phyloP scores from a whole-genome alignment of 192 early-diverging fungal genomes.

The Coemansia sp. region DNA sequence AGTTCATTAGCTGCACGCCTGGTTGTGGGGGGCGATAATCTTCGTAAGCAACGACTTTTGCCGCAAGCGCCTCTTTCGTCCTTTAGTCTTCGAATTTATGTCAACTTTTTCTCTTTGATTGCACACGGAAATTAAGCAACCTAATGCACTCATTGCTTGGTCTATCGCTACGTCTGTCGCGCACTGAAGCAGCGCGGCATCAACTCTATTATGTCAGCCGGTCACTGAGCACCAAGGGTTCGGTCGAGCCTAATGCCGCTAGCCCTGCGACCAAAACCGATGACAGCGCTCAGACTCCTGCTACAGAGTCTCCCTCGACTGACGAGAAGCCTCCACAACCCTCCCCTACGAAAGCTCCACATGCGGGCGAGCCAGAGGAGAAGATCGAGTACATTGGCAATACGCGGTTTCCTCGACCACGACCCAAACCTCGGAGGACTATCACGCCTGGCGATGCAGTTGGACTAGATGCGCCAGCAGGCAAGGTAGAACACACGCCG shows the following conservation, averaged over 20 bases:
- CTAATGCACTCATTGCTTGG: slow-evolving; percentile 9
- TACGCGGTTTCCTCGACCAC: slow-evolving; percentile 50
- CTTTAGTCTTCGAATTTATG: not conserved
- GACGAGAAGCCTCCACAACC: slow-evolving; percentile 3
- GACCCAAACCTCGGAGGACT: slow-evolving; percentile 50
- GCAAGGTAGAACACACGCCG: slow-evolving; percentile 17
- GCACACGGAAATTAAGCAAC: not conserved
- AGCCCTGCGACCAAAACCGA: not conserved
- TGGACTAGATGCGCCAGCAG: slow-evolving; percentile 44
- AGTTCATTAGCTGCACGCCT: not conserved
- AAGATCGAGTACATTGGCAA: slow-evolving; percentile 59
- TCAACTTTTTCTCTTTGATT: not conserved
- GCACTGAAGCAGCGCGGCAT: not conserved
- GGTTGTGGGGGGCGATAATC: not conserved
- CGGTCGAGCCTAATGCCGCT: not conserved
- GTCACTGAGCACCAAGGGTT: slow-evolving; percentile 5
- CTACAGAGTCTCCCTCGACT: not conserved
- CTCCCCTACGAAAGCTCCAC: not conserved
- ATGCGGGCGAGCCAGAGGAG: slow-evolving; percentile 15
- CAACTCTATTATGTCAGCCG: slow-evolving; percentile 1
- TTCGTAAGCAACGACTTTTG: not conserved
- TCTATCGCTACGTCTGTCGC: not conserved
- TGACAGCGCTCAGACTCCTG: not conserved
- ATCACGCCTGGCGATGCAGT: slow-evolving; percentile 55
- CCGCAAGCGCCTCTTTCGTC: not conserved